Base-by-base conservation (phyloP, 2,329 filamentous ascomycete genomes). In the Blastomyces gilchristii region DNA sequence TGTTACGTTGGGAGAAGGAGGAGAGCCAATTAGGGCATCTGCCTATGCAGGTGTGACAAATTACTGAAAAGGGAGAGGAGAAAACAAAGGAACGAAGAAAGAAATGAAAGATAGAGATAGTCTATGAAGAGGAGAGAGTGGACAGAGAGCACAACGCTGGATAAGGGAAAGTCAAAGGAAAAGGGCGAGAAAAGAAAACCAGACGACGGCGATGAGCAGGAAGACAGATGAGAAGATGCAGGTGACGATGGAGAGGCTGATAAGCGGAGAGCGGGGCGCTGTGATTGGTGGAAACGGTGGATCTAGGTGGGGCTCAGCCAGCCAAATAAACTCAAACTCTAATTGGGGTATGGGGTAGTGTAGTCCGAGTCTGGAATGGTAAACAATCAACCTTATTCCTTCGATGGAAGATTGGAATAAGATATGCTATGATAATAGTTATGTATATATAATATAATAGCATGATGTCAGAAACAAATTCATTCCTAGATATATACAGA, bases 271-370 rank as follows among this genome's bases (percentile, higher is more conserved):
- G 8, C 11, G 12, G 28, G 18, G 52, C 52, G 31, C 7, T 54
- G 28, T 57, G 54, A 57, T 57, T 57, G 34, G 37, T 18, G 54
- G 54, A 57, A 18, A 41, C 2, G 7, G 34, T 8, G 25, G 57
- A 49, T 34, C 37, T 9, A 9, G 12, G 41, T 18, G 18, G 25
- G 18, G 57, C 41, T 49, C 41, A 59, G 41, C 47, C 57, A 59
- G 39, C 57, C 22, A 31, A 43, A 47, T 47, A 28, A 59, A 9
- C 12, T 5, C 41, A 47, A 59, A 59, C 57, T 59, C 57, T 59
- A 59, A 47, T 59, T 9, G 57, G 57, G 41, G 18, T 49, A 8
- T 34, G 57, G 41, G 43, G 57, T 49, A 59, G n/a, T 22, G 22
- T 58, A 58, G 56, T 14, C 39, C 41, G 0, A 3, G 25, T 58